Conservation (phyloP, 1,284 basidiomycete genomes). For the Termitomyces sp. region DNA sequence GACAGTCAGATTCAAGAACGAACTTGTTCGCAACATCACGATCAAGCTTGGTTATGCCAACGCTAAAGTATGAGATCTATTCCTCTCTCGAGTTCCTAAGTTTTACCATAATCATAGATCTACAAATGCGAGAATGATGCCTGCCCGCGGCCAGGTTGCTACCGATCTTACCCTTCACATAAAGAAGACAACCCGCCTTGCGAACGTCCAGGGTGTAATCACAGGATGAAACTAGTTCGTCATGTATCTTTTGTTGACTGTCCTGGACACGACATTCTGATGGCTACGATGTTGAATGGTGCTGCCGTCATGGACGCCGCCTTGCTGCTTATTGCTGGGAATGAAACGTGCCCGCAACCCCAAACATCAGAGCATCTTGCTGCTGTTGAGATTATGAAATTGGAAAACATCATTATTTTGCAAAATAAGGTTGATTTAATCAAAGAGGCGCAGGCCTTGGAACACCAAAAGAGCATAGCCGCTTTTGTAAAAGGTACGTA, state of each 20-base stretch:
- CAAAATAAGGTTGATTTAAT: constrained; percentile 98
- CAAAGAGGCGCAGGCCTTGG: constrained; percentile 85
- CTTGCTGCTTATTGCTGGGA: constrained; percentile 90
- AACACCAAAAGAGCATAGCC: constrained; percentile 90
- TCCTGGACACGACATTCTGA: constrained; percentile 93
- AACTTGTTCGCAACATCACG: constrained; percentile 96
- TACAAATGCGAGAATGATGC: constrained; percentile 95
- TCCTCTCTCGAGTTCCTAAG: constrained; percentile 6
- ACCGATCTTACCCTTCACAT: constrained; percentile 88
- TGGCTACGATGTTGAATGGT: constrained; percentile 99
- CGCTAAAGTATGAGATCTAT: constrained; percentile 70
- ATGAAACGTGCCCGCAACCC: constrained; percentile 98
- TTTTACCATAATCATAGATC: constrained; percentile 53
- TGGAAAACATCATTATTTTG: constrained; percentile 96
- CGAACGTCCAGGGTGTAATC: constrained; percentile 88
- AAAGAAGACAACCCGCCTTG: constrained; percentile 94
- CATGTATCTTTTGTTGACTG: constrained; percentile 98
- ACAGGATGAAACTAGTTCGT: constrained; percentile 86
- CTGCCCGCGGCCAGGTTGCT: constrained; percentile 92
- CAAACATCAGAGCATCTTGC: constrained; percentile 99
- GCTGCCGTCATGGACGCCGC: constrained; percentile 99
- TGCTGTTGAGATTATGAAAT: constrained; percentile 99
- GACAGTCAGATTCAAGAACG: constrained; percentile 99
- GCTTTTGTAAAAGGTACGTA: constrained; percentile 86
- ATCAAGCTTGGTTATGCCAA: constrained; percentile 99